phyloP scores from a whole-genome alignment of 345 rosid species.

The Eucalyptus decipiens region DNA sequence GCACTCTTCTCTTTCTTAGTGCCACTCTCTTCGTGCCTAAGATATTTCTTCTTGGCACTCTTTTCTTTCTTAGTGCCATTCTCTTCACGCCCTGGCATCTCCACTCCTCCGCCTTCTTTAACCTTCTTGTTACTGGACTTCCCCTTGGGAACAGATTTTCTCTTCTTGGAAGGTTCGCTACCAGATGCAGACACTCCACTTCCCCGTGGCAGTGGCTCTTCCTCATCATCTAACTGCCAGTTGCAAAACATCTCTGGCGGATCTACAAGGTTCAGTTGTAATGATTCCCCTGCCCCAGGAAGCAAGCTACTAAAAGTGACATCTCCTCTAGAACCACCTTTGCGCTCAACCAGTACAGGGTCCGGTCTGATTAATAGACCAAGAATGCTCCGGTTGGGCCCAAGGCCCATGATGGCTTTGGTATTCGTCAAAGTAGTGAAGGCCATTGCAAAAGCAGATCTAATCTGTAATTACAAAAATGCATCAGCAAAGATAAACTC shows the following conservation, averaged over 20 bases:
- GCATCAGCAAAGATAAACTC: neutral
- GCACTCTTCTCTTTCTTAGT: conserved; percentile 11
- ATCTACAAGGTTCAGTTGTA: conserved; percentile 10
- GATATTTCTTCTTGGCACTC: neutral
- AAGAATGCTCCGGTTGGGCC: conserved; percentile 73
- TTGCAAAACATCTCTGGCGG: conserved; percentile 49
- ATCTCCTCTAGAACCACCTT: conserved; percentile 64
- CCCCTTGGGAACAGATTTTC: conserved; percentile 31
- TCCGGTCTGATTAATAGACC: conserved; percentile 91
- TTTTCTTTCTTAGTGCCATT: conserved; percentile 13
- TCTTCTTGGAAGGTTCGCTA: conserved; percentile 33
- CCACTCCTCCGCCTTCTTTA: conserved; percentile 7
- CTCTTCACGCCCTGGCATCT: conserved; percentile 3
- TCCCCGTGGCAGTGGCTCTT: conserved; percentile 66
- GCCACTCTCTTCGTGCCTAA: neutral
- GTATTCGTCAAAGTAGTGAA: conserved; percentile 59
- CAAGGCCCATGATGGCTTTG: conserved; percentile 40
- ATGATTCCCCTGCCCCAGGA: conserved; percentile 84
- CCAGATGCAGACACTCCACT: conserved; percentile 8
- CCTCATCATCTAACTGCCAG: conserved; percentile 64
- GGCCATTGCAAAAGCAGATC: conserved; percentile 92
- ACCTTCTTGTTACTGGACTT: conserved; percentile 25
- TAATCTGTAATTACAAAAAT: conserved; percentile 36
- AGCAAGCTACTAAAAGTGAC: conserved; percentile 62
- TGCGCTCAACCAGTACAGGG: conserved; percentile 53